A percentile compares a stretch with the other conserved stretches of the same genome.
These are phyloP conservation scores for Cladosporium sp. DNA, from an alignment of 2,329 filamentous ascomycete genomes.

Conservation along the genomic window DNA sequence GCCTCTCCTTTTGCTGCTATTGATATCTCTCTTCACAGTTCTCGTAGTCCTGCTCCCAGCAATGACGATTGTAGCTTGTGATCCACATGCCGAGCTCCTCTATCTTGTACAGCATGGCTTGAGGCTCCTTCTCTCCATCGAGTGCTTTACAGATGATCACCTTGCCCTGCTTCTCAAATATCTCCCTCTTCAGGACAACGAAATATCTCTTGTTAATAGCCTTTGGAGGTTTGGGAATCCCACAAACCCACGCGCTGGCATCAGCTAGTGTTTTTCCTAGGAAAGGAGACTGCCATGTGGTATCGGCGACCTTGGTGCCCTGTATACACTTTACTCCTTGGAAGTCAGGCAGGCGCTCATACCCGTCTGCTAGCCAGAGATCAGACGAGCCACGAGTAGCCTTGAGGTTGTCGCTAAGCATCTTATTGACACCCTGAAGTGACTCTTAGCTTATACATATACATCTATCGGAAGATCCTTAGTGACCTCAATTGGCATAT, in stretches of 20 bases:
- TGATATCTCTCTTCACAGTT: constrained; percentile 9
- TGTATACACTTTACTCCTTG: constrained; percentile 6
- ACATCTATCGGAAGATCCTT: background rate
- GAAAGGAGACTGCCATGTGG: constrained; percentile 4
- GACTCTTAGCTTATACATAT: constrained; percentile 4
- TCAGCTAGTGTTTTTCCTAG: background rate
- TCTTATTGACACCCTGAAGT: background rate
- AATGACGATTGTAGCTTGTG: constrained; percentile 4
- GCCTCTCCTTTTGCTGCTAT: constrained; percentile 4
- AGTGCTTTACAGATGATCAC: constrained; percentile 7
- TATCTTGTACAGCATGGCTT: constrained; percentile 6
- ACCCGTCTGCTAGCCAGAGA: constrained; percentile 10
- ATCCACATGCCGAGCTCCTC: constrained; percentile 9
- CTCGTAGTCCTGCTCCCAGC: constrained; percentile 8
- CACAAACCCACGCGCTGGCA: constrained; percentile 5
- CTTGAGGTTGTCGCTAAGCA: constrained; percentile 7
- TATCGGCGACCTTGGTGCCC: constrained; percentile 4
- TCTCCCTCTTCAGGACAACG: constrained; percentile 5
- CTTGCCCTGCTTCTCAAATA: constrained; percentile 9
- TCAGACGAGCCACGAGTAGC: constrained; percentile 5
- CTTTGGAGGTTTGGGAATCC: constrained; percentile 7
- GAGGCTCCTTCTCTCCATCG: constrained; percentile 8
- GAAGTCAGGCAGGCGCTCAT: constrained; percentile 8
- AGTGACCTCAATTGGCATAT: constrained; percentile 2
- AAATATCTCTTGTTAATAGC: constrained; percentile 9